A percentile compares a stretch with the other conserved stretches of the same genome.
phyloP scores from a whole-genome alignment of 305 asterid species.

The Euphrasia arctica region DNA sequence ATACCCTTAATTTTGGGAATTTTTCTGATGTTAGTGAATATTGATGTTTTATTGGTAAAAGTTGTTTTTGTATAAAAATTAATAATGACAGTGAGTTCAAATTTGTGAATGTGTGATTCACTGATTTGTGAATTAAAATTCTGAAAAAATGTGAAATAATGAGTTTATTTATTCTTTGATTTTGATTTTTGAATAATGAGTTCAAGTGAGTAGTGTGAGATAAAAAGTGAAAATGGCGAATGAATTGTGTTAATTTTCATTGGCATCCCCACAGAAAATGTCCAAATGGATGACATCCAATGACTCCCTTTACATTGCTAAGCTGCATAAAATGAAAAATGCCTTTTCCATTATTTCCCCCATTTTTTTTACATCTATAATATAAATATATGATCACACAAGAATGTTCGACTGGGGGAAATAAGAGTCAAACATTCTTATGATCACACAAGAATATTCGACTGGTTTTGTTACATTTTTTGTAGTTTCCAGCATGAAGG shows the following conservation, averaged over 20 bases:
- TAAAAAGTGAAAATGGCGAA: not conserved
- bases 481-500: not conserved
- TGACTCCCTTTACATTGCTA: not conserved
- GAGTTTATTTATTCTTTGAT: too few species aligned
- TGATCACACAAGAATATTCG: too few species aligned
- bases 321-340: not conserved
- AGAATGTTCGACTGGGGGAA: not conserved
- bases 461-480: too few species aligned
- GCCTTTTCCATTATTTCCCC: not conserved
- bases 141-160: not conserved
- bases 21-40: not conserved
- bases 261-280: too few species aligned
- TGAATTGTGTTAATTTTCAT: not conserved
- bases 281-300: not conserved
- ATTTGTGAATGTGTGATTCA: not conserved
- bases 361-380: not conserved
- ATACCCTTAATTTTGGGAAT: not conserved
- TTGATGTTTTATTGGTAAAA: not conserved
- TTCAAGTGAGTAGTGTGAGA: too few species aligned
- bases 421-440: too few species aligned
- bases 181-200: constrained; percentile 3
- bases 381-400: too few species aligned
- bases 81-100: not conserved
- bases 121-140: too few species aligned
- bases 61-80: not conserved